phyloP scores from a whole-genome alignment of 495 filamentous ascomycete species.

The Tuber magnatum region DNA sequence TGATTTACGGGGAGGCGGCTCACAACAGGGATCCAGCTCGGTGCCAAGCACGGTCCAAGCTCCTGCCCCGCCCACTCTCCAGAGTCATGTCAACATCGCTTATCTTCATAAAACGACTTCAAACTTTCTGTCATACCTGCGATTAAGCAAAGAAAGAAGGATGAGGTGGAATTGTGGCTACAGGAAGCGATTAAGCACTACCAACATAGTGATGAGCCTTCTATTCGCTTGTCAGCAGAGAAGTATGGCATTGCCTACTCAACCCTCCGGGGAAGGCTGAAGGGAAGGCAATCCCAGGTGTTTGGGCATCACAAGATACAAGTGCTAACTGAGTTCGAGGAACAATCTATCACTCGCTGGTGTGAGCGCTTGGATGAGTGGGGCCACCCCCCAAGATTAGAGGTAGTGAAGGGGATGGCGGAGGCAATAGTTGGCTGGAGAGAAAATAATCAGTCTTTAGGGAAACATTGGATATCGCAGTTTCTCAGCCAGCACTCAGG shows the following conservation, averaged over 20 bases:
- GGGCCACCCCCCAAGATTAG: not conserved
- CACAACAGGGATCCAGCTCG: too few relatives aligned
- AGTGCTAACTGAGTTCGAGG: constrained; percentile 7
- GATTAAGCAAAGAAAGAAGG: too few relatives aligned
- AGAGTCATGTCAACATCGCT: too few relatives aligned
- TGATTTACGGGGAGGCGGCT: too few relatives aligned
- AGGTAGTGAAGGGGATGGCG: constrained; percentile 7
- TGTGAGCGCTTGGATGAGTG: constrained; percentile 3
- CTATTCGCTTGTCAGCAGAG: constrained; percentile 2
- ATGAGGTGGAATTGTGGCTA: too few relatives aligned
- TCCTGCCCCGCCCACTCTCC: too few relatives aligned
- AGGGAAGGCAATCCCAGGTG: not conserved
- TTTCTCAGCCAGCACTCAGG: constrained; percentile 5
- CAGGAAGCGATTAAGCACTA: too few relatives aligned
- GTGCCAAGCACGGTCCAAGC: too few relatives aligned
- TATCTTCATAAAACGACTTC: too few relatives aligned
- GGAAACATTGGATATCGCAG: not conserved
- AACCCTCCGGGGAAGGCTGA: not conserved
- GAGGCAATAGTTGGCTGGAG: not conserved
- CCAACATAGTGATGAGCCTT: too few relatives aligned
- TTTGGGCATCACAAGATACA: not conserved
- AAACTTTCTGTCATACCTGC: too few relatives aligned
- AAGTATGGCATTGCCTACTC: constrained; percentile 15
- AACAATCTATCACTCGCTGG: constrained; percentile 10
- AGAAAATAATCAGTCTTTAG: not conserved